A percentile compares a stretch with the other conserved stretches of the same genome.
phyloP scores from a whole-genome alignment of 75 land plant genomes.

The Cunninghamia lanceolata region DNA sequence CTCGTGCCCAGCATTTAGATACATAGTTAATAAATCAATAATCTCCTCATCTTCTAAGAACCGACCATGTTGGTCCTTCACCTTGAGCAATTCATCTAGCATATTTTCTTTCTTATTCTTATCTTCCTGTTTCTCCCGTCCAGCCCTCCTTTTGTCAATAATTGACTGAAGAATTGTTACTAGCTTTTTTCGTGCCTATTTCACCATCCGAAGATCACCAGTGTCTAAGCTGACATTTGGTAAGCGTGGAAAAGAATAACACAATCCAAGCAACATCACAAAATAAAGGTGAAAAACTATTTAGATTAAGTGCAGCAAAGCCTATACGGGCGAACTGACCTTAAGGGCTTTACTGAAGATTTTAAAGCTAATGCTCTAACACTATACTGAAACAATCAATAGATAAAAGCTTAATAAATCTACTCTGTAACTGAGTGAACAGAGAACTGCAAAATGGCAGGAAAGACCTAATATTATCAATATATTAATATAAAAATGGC shows the following conservation, averaged over 20 bases:
- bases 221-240: too few relatives aligned
- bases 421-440: too few relatives aligned
- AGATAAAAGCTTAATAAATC: too few relatives aligned
- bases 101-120: conserved; percentile 37
- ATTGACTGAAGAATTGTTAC: conserved; percentile 42
- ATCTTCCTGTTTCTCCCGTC: neutral
- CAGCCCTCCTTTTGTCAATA: conserved; percentile 27
- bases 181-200: conserved; percentile 49
- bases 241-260: neutral
- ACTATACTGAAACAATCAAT: too few relatives aligned
- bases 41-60: conserved; percentile 57
- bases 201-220: neutral
- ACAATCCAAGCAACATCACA: neutral
- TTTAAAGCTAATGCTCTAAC: too few relatives aligned
- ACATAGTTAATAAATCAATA: conserved; percentile 59
- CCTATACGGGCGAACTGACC: too few relatives aligned
- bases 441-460: too few relatives aligned
- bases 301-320: too few relatives aligned
- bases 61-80: conserved; percentile 43
- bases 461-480: too few relatives aligned
- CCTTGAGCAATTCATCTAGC: conserved; percentile 50
- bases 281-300: neutral
- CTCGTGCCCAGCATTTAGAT: conserved; percentile 69
- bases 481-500: too few relatives aligned
- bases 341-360: too few relatives aligned